Conservation (phyloP, 1,139 yeast genomes). For the Hansenula sp. region DNA sequence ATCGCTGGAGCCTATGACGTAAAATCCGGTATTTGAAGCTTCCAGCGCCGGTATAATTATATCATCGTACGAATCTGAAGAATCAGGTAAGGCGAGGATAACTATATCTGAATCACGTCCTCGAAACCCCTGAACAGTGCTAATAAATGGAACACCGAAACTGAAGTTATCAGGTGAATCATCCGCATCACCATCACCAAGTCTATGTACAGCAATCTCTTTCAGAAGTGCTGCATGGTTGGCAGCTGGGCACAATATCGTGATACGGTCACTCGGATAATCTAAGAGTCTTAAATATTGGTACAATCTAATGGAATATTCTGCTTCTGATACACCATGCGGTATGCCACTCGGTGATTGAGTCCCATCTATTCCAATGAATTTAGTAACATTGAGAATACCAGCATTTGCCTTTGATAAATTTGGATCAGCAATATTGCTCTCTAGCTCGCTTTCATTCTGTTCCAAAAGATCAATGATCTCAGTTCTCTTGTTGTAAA, state of each 20-base stretch:
- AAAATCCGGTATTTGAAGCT: not conserved
- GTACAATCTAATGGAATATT: constrained; percentile 43
- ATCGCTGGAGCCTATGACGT: not conserved
- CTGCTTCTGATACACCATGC: constrained; percentile 52
- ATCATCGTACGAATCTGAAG: not conserved
- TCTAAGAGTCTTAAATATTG: constrained; percentile 46
- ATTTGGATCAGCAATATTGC: not conserved
- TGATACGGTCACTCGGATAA: constrained; percentile 37
- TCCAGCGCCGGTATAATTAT: not conserved
- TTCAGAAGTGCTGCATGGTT: constrained; percentile 27
- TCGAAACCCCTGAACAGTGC: not conserved
- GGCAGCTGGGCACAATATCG: constrained; percentile 38
- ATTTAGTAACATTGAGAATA: constrained; percentile 33
- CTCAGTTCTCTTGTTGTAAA: not conserved
- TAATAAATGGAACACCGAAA: not conserved
- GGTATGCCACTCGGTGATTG: constrained; percentile 25
- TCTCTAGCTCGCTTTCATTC: too few relatives aligned
- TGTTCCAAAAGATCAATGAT: not conserved
- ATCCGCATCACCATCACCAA: constrained; percentile 1
- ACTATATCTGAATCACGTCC: not conserved
- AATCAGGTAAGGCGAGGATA: not conserved
- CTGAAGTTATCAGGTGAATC: constrained; percentile 4
- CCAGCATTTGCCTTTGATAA: constrained; percentile 36
- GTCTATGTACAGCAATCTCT: constrained; percentile 8
- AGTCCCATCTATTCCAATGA: constrained; percentile 34